Base-by-base conservation (phyloP, 306 rosid genomes). In the Pyrus bretschneideri region DNA sequence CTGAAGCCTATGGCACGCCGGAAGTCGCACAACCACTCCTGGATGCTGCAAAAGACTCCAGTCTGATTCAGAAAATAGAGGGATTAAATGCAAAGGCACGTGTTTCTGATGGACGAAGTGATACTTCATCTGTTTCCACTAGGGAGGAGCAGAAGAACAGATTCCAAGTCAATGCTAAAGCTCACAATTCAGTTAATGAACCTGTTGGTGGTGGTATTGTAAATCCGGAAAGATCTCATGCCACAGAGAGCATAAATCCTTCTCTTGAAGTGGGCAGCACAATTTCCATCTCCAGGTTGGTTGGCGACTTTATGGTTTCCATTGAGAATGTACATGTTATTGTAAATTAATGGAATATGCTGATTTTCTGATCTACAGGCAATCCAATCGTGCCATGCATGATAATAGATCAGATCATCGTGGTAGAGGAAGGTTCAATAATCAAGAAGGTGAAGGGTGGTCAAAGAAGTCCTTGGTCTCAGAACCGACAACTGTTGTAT, bases 61-160 rank as follows among this genome's bases (percentile, higher is more conserved):
- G 90, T 79, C 70, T 95, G 79, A 89, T 95, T 76, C 92, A 84
- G 79, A 90, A 90, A 84, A 90, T 95, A 76, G 96, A 92, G 87
- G 93, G 96, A 83, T 82, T 95, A 80, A 95, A 95, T 90, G 97
- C 97, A 77, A 95, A 90, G 86, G 96, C 89, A 31, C 90, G 98
- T 27, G 86, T 83, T 73, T 80, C 87, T 51, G 89, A 87, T 73
- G 84, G 81, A 46, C 74, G 75, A 25, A 72, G 22, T 76, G 97
- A 90, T 86, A 78, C 46, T 67, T 76, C 89, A 67, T 81, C 88
- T 78, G 73, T 84, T 72, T 84, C 81, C 70, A 78, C 67, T 49
- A 80, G 79, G 79, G 96, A 84, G 78, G 91, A 84, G 66, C 86
- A 78, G 76, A 76, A 78, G 61, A 88, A 78, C 76, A 87, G 85